Conservation (phyloP, 2,329 filamentous ascomycete genomes). For the Magnaporthiopsis rhizophila region DNA sequence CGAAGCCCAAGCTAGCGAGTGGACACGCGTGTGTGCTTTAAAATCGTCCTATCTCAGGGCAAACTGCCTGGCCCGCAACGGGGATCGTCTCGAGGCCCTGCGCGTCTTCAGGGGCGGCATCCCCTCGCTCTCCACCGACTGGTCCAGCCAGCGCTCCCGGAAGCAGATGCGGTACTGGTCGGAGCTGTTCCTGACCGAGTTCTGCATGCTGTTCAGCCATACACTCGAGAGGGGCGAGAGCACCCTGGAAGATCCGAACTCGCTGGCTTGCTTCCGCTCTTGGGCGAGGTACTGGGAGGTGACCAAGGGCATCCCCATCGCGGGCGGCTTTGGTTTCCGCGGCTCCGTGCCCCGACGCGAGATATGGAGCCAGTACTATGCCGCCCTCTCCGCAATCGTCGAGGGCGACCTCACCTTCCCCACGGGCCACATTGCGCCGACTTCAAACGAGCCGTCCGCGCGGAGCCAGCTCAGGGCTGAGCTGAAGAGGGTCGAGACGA, state of each 20-base stretch:
- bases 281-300: constrained; percentile 65
- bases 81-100: constrained; percentile 50
- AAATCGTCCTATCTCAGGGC: constrained; percentile 74
- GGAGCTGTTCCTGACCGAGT: constrained; percentile 68
- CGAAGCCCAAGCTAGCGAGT: constrained; percentile 53
- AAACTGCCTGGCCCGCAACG: constrained; percentile 45
- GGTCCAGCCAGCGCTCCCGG: constrained; percentile 41
- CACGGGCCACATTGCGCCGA: constrained; percentile 33
- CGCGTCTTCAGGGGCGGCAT: constrained; percentile 58
- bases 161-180: constrained; percentile 70
- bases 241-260: constrained; percentile 42
- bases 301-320: constrained; percentile 33
- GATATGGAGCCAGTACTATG: constrained; percentile 83
- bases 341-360: constrained; percentile 54
- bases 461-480: constrained; percentile 64
- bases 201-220: constrained; percentile 61
- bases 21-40: constrained; percentile 75
- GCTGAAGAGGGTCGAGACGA: constrained; percentile 67
- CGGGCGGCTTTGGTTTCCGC: constrained; percentile 50
- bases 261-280: constrained; percentile 50
- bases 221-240: constrained; percentile 44
- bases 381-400: constrained; percentile 67
- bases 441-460: constrained; percentile 37
- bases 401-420: constrained; percentile 57
- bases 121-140: constrained; percentile 50